Conservation (phyloP, 116 monocot species). For the Cymodocea nodosa region DNA sequence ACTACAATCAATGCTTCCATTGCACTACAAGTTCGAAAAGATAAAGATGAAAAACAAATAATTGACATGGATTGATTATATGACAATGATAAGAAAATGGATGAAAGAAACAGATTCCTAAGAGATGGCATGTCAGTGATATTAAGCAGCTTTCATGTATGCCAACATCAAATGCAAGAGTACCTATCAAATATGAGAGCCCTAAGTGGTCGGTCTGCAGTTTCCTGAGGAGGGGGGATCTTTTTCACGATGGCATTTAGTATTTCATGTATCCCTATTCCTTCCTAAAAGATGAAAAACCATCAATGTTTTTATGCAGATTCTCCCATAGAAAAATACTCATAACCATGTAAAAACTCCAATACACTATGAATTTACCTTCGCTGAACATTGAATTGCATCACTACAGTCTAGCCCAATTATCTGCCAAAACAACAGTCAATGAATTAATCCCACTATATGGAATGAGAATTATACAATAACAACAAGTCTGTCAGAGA, state of each 20-base stretch:
- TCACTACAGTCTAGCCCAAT: conserved; percentile 85
- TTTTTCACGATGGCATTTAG: conserved; percentile 58
- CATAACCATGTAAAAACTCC: too few species aligned
- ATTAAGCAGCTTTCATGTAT: not conserved
- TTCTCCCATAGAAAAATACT: not conserved
- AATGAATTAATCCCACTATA: too few species aligned
- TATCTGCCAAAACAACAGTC: conserved; percentile 33
- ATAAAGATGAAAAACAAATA: too few species aligned
- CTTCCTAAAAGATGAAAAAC: conserved; percentile 36
- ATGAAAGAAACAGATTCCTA: too few species aligned
- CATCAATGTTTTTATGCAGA: not conserved
- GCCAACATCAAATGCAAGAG: conserved; percentile 4
- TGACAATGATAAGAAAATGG: too few species aligned
- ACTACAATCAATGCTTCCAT: too few species aligned
- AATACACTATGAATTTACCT: conserved; percentile 34
- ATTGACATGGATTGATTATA: too few species aligned
- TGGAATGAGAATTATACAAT: too few species aligned
- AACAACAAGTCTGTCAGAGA: too few species aligned
- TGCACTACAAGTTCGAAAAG: too few species aligned
- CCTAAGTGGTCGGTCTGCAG: conserved; percentile 56
- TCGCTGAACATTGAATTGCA: conserved; percentile 89
- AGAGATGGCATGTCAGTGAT: not conserved
- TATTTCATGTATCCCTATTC: conserved; percentile 82
- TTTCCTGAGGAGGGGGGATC: conserved; percentile 75
- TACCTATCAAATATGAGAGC: conserved; percentile 99